A percentile compares a stretch with the other conserved stretches of the same genome.
Conservation (phyloP, 805 yeast genomes). For the Tetrapisispora fleetii region DNA sequence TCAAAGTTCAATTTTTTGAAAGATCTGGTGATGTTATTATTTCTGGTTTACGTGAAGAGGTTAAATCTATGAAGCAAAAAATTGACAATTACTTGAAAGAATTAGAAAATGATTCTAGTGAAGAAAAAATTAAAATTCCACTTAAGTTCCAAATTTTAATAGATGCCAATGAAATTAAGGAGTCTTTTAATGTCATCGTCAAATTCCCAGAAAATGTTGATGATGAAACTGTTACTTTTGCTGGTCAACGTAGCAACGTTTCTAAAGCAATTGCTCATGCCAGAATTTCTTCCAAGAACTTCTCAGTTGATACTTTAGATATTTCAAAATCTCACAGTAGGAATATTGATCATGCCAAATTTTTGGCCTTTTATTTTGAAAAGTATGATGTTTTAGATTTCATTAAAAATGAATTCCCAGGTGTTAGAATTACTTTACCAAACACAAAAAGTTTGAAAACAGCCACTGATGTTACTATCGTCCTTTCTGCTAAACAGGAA, state of each 20-base stretch:
- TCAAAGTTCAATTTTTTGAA: conserved; percentile 16
- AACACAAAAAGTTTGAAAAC: conserved; percentile 36
- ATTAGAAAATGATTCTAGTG: conserved; percentile 37
- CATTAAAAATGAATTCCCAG: conserved; percentile 33
- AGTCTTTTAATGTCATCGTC: conserved; percentile 47
- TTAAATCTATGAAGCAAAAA: conserved; percentile 42
- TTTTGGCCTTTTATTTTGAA: conserved; percentile 57
- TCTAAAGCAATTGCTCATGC: conserved; percentile 54
- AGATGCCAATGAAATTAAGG: conserved; percentile 43
- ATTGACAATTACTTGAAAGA: conserved; percentile 38
- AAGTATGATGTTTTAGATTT: conserved; percentile 38
- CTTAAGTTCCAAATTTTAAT: conserved; percentile 59
- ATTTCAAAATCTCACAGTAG: conserved; percentile 86
- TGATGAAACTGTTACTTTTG: conserved; percentile 45
- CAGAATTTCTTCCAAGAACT: conserved; percentile 47
- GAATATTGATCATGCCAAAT: conserved; percentile 63
- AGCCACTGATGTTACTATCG: conserved; percentile 44
- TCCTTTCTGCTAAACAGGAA: conserved; percentile 45
- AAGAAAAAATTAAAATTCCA: conserved; percentile 57
- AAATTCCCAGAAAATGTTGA: conserved; percentile 38
- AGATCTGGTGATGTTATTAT: conserved; percentile 38
- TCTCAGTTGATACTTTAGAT: conserved; percentile 59
- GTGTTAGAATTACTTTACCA: conserved; percentile 41
- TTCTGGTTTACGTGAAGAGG: conserved; percentile 64
- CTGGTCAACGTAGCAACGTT: conserved; percentile 54